Conservation (phyloP, 805 yeast genomes). For the Debaryomyces castellii region DNA sequence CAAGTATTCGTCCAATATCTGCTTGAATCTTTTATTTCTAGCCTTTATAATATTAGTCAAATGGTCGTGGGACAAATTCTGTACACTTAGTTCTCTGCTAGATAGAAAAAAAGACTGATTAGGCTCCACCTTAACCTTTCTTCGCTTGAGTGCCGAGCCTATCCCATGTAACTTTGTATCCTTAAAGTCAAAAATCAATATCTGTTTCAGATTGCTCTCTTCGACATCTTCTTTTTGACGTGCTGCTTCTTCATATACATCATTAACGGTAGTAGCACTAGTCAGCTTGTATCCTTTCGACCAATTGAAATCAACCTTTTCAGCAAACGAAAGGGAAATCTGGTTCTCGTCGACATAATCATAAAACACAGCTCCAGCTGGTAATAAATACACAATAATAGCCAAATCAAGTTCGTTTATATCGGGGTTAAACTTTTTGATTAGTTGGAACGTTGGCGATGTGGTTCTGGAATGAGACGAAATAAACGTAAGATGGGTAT, state of each 20-base stretch:
- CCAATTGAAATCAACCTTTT: slow-evolving; percentile 40
- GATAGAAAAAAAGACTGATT: slow-evolving; percentile 24
- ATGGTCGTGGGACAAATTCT: slow-evolving; percentile 53
- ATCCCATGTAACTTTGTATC: slow-evolving; percentile 62
- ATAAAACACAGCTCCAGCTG: slow-evolving; percentile 61
- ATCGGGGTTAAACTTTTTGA: slow-evolving; percentile 29
- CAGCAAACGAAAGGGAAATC: slow-evolving; percentile 42
- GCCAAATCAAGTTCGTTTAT: slow-evolving; percentile 59
- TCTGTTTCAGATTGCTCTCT: slow-evolving; percentile 42
- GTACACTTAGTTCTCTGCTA: slow-evolving; percentile 45
- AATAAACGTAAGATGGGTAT: slow-evolving; percentile 41
- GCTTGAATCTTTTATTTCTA: slow-evolving; percentile 52
- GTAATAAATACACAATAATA: slow-evolving; percentile 57
- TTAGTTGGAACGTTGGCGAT: slow-evolving; percentile 28
- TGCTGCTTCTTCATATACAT: slow-evolving; percentile 55
- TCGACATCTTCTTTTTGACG: slow-evolving; percentile 32
- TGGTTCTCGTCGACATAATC: slow-evolving; percentile 82
- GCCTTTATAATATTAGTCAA: slow-evolving; percentile 60
- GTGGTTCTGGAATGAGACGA: slow-evolving; percentile 35
- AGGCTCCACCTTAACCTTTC: slow-evolving; percentile 8
- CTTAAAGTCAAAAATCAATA: slow-evolving; percentile 72
- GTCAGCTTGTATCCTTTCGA: slow-evolving; percentile 34
- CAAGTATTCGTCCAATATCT: slow-evolving; percentile 15
- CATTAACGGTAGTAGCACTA: slow-evolving; percentile 35
- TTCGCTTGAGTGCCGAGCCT: slow-evolving; percentile 23